These are phyloP conservation scores for Aristolochia californica DNA, from an alignment of 164 flowering plant genomes.

Conservation along the genomic window DNA sequence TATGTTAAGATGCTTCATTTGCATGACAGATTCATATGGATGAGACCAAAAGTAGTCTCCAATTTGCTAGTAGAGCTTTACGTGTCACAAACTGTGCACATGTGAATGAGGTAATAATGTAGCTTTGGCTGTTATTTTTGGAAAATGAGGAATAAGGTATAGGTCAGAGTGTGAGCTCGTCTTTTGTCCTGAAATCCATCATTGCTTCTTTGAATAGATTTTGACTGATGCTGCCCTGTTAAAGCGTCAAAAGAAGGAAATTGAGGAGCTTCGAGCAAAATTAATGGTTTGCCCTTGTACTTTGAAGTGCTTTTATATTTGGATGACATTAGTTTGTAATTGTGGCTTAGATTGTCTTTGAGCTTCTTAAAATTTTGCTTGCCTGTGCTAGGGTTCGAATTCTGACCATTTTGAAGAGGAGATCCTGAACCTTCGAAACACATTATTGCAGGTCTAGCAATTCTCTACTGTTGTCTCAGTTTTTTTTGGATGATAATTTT, in stretches of 20 bases:
- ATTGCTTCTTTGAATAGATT: conserved; percentile 32
- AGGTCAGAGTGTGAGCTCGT: too few relatives aligned
- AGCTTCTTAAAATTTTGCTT: not conserved
- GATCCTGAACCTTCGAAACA: conserved; percentile 77
- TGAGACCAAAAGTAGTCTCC: conserved; percentile 97
- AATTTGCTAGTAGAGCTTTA: conserved; percentile 94
- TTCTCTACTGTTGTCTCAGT: not conserved
- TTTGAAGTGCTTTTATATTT: not conserved
- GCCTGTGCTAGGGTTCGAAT: conserved; percentile 49
- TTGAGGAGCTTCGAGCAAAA: conserved; percentile 88
- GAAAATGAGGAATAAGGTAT: not conserved
- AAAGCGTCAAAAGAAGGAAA: conserved; percentile 97
- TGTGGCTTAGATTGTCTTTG: not conserved
- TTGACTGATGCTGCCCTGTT: conserved; percentile 95
- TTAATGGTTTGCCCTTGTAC: conserved; percentile 43
- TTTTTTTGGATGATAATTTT: conserved; percentile 1
- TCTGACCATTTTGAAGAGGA: conserved; percentile 87
- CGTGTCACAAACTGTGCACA: conserved; percentile 89
- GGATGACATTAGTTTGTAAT: not conserved
- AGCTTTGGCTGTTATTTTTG: not conserved
- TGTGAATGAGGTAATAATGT: conserved; percentile 73
- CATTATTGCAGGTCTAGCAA: conserved; percentile 59
- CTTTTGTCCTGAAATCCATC: too few relatives aligned
- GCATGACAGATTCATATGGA: conserved; percentile 77
- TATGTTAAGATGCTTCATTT: not conserved